These are phyloP conservation scores for Talaromyces sp. DNA, from an alignment of 2,329 filamentous ascomycete species.

Conservation along the genomic window DNA sequence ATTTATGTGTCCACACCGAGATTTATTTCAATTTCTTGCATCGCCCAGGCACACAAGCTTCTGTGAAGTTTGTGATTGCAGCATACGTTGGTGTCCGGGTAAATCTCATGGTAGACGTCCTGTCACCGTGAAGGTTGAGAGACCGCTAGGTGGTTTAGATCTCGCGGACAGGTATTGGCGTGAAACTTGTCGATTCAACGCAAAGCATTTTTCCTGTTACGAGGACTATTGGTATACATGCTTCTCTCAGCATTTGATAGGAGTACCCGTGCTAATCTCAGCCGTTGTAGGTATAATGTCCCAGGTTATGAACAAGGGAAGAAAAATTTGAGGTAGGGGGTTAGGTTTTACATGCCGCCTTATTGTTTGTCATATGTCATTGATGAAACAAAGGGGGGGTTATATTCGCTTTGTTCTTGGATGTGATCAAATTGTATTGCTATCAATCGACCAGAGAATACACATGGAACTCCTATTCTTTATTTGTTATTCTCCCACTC, in stretches of 20 bases:
- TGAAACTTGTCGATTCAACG: background rate
- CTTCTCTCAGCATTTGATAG: background rate
- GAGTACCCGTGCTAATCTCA: background rate
- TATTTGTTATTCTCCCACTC: too few species aligned
- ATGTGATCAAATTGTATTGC: background rate
- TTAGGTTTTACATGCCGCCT: background rate
- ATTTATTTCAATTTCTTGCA: background rate
- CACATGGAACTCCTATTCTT: too few species aligned
- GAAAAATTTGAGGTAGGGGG: background rate
- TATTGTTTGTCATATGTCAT: background rate
- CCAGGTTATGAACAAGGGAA: constrained; percentile 1
- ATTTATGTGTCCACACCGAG: constrained; percentile 1
- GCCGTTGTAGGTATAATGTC: constrained; percentile 1
- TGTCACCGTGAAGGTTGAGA: background rate
- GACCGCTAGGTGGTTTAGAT: background rate
- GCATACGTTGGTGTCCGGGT: background rate
- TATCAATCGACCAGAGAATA: background rate
- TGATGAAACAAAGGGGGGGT: background rate
- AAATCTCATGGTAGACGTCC: constrained; percentile 1
- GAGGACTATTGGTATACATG: background rate
- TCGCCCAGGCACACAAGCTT: background rate
- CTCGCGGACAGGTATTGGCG: background rate
- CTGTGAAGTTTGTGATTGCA: background rate
- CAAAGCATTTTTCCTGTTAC: background rate
- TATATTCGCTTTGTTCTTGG: background rate